Conservation (phyloP, 2,329 filamentous ascomycete genomes). For the Aspergillus pseudonomiae region DNA sequence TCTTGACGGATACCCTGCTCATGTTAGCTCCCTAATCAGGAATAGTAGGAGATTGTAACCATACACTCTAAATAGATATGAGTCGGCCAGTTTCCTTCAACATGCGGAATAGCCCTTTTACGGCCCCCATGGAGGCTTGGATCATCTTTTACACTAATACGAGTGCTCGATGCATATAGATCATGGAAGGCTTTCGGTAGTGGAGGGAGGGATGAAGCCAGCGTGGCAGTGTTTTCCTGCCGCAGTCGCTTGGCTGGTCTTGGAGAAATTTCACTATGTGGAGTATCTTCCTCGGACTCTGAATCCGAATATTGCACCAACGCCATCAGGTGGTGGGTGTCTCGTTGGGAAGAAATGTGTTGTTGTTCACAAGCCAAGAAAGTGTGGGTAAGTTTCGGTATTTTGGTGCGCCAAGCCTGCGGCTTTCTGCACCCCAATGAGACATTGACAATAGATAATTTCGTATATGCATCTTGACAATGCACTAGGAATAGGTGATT, state of each 20-base stretch:
- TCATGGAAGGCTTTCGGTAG: slow-evolving; percentile 82
- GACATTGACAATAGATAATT: background rate
- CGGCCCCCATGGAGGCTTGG: slow-evolving; percentile 83
- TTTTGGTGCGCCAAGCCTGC: background rate
- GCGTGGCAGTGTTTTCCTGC: slow-evolving; percentile 15
- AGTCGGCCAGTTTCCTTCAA: slow-evolving; percentile 87
- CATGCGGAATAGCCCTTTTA: slow-evolving; percentile 78
- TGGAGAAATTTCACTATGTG: slow-evolving; percentile 17
- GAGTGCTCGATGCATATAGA: slow-evolving; percentile 80
- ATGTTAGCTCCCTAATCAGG: slow-evolving; percentile 18
- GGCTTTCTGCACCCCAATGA: background rate
- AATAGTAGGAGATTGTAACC: slow-evolving; percentile 33
- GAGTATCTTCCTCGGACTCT: slow-evolving; percentile 39
- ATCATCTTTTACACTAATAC: slow-evolving; percentile 78
- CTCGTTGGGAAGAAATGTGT: background rate
- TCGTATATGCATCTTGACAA: background rate
- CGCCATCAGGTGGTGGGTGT: slow-evolving; percentile 49
- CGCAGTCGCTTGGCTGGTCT: slow-evolving; percentile 30
- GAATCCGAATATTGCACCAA: slow-evolving; percentile 66
- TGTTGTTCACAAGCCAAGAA: slow-evolving; percentile 1
- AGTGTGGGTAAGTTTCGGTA: background rate
- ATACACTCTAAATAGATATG: slow-evolving; percentile 93
- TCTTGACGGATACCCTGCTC: slow-evolving; percentile 45
- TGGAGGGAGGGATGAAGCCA: slow-evolving; percentile 61
- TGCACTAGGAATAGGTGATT: background rate